Evolutionary conservation across 768 basidiomycete species (phyloP).

Genomic region (Collybia sp.): DNA sequence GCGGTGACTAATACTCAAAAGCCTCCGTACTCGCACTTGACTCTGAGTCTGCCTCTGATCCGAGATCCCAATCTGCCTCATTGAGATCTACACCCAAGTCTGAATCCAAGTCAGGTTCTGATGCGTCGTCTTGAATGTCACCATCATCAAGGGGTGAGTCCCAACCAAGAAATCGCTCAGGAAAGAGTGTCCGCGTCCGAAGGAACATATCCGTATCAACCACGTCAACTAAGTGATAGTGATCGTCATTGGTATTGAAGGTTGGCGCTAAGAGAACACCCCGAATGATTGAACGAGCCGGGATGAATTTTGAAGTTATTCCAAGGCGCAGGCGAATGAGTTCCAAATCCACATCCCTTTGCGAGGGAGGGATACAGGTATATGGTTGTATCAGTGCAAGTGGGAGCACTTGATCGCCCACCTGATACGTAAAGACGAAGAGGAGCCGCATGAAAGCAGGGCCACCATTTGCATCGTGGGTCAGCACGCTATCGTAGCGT

Average conservation of each 20-base stretch:
- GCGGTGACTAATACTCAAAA: too few species aligned
- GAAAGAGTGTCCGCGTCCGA: too few species aligned
- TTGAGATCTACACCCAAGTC: too few species aligned
- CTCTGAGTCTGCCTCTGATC: too few species aligned
- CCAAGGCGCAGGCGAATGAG: background rate
- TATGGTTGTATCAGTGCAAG: slow-evolving; percentile 17
- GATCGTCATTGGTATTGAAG: background rate
- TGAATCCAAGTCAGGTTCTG: too few species aligned
- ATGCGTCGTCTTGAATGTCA: too few species aligned
- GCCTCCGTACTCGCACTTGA: too few species aligned
- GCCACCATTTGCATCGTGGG: slow-evolving; percentile 6
- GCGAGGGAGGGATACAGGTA: background rate
- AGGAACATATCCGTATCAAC: background rate
- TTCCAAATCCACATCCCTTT: background rate
- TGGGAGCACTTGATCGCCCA: slow-evolving; percentile 7
- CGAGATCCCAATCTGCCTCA: too few species aligned
- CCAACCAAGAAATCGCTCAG: too few species aligned
- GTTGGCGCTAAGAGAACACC: background rate
- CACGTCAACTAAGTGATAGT: background rate
- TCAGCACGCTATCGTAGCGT: slow-evolving; percentile 21
- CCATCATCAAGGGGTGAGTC: too few species aligned
- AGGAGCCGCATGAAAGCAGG: slow-evolving; percentile 14
- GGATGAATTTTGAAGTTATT: background rate
- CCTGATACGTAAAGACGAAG: slow-evolving; percentile 14
- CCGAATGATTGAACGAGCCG: background rate